Evolutionary conservation across 352 stramenopile species (phyloP), one percentile per base, ranked within the genome.

Genomic region (Phytophthora agathidicida): DNA sequence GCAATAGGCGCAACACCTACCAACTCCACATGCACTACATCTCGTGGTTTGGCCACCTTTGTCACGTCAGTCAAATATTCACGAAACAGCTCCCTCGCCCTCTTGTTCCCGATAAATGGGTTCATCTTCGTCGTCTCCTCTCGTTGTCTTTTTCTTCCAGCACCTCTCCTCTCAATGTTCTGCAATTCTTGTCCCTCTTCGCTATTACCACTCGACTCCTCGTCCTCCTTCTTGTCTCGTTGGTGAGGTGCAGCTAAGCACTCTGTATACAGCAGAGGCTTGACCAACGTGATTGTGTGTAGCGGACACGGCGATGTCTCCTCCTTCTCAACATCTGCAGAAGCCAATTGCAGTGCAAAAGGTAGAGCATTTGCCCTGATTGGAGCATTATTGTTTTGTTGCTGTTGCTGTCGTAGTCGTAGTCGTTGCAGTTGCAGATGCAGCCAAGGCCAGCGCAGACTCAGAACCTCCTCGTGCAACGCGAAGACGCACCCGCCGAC

Each of bases 401-500:
- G 59, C 19, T 83, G 57, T 1, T 38, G 39, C 10, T 33, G 23
- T 2, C 88, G 38, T 10, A n/a, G n/a, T 10, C 53, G 59, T 17
- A 85, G 57, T 1, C 35, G 39, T 13, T 33, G 23, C 3, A 89
- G 38, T 10, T 73, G 60, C 3, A 36, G 36, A 10, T 73, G 52
- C 3, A 89, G 58, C 26, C 67, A 60, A 4, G 30, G 58, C 46
- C 77, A 72, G 43, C 69, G 65, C 8, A 50, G 55, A 38, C 61
- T 49, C 32, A 86, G 14, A 23, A 78, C 47, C 4, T 37, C 44
- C 14, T 48, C n/a, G 28, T 85, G 70, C 16, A 88, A 6, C 0
- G 56, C 55, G 38, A 89, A 86, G 32, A 73, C 62, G 59, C 80
- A 90, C 38, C 51, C 53, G 10, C 66, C 60, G 1, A 86, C 75